phyloP scores from a whole-genome alignment of 2,329 filamentous ascomycete genomes.

The Nigrospora sphaerica region DNA sequence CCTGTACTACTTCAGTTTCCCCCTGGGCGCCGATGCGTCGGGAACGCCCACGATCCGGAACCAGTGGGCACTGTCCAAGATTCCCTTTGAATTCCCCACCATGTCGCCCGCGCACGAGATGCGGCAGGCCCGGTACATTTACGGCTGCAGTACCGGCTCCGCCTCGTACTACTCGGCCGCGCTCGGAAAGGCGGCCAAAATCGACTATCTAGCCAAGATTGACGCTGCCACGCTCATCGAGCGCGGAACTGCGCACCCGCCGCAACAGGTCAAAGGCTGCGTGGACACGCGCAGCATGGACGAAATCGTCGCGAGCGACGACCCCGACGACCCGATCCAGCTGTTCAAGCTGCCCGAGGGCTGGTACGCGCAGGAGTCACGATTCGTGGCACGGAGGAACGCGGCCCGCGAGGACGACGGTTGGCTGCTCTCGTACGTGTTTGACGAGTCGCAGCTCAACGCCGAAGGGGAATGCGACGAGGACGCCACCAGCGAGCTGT shows the following conservation, averaged over 20 bases:
- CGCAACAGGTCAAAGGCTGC: conserved; percentile 48
- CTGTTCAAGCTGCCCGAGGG: conserved; percentile 54
- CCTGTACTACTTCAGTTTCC: conserved; percentile 62
- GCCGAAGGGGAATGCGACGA: conserved; percentile 34
- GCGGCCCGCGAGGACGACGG: conserved; percentile 54
- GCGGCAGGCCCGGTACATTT: conserved; percentile 52
- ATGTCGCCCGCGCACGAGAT: conserved; percentile 48
- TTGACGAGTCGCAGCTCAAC: conserved; percentile 61
- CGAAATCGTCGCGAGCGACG: conserved; percentile 39
- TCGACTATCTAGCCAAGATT: conserved; percentile 58
- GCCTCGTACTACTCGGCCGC: conserved; percentile 48
- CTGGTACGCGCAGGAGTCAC: conserved; percentile 60
- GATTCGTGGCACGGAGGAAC: conserved; percentile 47
- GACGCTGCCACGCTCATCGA: conserved; percentile 46
- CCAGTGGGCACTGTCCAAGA: conserved; percentile 57
- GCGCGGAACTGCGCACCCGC: conserved; percentile 37
- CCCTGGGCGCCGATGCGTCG: conserved; percentile 23
- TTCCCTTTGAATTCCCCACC: conserved; percentile 64
- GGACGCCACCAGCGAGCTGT: conserved; percentile 51
- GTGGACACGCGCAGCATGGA: conserved; percentile 50
- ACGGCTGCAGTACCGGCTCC: conserved; percentile 57
- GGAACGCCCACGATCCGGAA: conserved; percentile 38
- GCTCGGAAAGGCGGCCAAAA: conserved; percentile 58
- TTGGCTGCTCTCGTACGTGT: conserved; percentile 61
- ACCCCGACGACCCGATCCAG: conserved; percentile 48